These are phyloP conservation scores for Tubosaeta brunneosetosa DNA, from an alignment of 768 basidiomycete genomes.

Conservation along the genomic window DNA sequence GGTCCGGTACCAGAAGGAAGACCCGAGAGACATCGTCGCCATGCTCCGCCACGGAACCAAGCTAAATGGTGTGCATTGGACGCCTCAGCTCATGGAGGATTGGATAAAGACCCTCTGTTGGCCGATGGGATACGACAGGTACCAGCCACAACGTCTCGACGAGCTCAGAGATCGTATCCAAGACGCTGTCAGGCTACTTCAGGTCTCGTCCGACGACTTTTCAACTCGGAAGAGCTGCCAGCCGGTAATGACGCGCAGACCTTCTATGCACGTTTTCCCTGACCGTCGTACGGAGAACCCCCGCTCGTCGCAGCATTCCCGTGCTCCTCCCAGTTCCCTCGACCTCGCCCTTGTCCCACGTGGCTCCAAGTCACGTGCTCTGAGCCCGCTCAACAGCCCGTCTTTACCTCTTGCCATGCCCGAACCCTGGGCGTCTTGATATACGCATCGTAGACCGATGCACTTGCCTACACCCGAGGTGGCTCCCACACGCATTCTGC, in stretches of 20 bases:
- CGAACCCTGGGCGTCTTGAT: conserved; percentile 20
- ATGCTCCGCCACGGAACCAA: conserved; percentile 58
- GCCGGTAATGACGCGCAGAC: conserved; percentile 2
- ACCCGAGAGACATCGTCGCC: conserved; percentile 63
- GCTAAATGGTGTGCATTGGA: conserved; percentile 53
- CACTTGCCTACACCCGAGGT: neutral
- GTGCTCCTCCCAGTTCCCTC: neutral
- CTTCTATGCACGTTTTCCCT: conserved; percentile 8
- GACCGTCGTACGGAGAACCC: conserved; percentile 2
- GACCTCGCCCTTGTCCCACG: conserved; percentile 1
- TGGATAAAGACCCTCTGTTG: conserved; percentile 59
- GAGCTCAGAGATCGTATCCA: conserved; percentile 47
- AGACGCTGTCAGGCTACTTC: conserved; percentile 43
- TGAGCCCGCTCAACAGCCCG: conserved; percentile 13
- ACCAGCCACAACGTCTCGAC: conserved; percentile 39
- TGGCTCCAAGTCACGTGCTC: neutral
- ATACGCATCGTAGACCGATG: conserved; percentile 13
- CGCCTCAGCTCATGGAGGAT: conserved; percentile 43
- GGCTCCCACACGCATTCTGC: neutral
- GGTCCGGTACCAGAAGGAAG: conserved; percentile 59
- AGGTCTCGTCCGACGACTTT: conserved; percentile 17
- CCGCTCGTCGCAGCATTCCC: neutral
- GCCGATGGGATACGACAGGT: conserved; percentile 58
- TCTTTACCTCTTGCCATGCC: conserved; percentile 17
- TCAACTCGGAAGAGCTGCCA: neutral